These are phyloP conservation scores for Aspergillus uvarum DNA, from an alignment of 2,329 filamentous ascomycete species.

Conservation along the genomic window DNA sequence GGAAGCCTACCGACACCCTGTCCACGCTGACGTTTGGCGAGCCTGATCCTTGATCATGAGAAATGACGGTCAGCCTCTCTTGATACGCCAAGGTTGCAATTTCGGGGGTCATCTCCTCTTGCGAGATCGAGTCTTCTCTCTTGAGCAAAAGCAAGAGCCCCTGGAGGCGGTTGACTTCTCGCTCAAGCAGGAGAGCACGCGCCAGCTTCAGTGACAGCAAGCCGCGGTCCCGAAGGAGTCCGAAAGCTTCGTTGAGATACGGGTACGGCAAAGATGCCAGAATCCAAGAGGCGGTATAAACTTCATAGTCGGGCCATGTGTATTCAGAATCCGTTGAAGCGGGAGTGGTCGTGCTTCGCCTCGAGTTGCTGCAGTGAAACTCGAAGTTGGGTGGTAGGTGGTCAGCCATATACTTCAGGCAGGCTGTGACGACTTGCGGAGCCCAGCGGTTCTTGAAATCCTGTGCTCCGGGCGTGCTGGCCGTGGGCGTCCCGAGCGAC, in stretches of 20 bases:
- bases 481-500: background rate
- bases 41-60: background rate
- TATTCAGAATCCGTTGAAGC: conserved; percentile 22
- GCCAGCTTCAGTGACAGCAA: conserved; percentile 20
- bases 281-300: conserved; percentile 26
- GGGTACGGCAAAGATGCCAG: conserved; percentile 30
- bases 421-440: conserved; percentile 13
- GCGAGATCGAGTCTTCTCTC: background rate
- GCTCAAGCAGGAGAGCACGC: conserved; percentile 25
- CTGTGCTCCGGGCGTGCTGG: background rate
- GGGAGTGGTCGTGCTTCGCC: conserved; percentile 27
- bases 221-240: conserved; percentile 16
- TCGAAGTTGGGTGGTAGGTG: conserved; percentile 23
- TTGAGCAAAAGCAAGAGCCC: conserved; percentile 18
- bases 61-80: conserved; percentile 17
- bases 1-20: conserved; percentile 21
- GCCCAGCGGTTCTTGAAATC: conserved; percentile 17
- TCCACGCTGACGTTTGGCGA: conserved; percentile 15
- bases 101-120: conserved; percentile 5
- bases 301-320: conserved; percentile 18
- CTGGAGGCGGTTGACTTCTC: conserved; percentile 30
- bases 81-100: conserved; percentile 22
- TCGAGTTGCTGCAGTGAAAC: conserved; percentile 17
- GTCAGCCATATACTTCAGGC: conserved; percentile 25
- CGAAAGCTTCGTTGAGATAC: conserved; percentile 23